Percentiles rank a stretch among this genome's conserved stretches.
Evolutionary conservation across 495 filamentous ascomycete genomes (phyloP).

Genomic region (Aspergillus indologenus): DNA sequence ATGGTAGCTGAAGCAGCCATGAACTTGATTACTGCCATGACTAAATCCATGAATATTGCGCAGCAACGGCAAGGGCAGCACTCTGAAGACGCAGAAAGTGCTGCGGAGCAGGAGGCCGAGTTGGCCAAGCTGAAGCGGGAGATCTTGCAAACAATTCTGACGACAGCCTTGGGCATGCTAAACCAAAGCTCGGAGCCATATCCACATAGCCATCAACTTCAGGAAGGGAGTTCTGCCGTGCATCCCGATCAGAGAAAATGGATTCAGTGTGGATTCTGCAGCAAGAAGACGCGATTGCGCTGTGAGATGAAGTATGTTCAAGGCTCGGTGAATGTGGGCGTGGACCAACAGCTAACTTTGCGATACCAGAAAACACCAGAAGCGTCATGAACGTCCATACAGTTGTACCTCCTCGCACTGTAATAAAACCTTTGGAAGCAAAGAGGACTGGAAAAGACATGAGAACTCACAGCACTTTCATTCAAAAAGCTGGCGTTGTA

Average conservation of each 20-base stretch:
- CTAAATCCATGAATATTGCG: constrained; percentile 35
- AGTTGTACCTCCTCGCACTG: constrained; percentile 79
- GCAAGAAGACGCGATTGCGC: constrained; percentile 52
- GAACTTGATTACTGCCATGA: constrained; percentile 38
- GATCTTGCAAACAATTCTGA: constrained; percentile 35
- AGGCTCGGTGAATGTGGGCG: not conserved
- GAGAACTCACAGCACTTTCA: constrained; percentile 84
- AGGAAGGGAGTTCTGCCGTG: constrained; percentile 10
- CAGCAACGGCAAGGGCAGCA: constrained; percentile 27
- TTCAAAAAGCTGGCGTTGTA: constrained; percentile 75
- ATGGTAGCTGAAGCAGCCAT: constrained; percentile 33
- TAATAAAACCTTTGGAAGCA: constrained; percentile 79
- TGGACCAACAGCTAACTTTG: not conserved
- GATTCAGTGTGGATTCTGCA: constrained; percentile 52
- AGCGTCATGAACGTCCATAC: constrained; percentile 83
- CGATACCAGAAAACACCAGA: constrained; percentile 72
- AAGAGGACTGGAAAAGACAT: constrained; percentile 96
- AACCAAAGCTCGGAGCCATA: not conserved
- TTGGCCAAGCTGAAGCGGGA: constrained; percentile 34
- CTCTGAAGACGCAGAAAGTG: constrained; percentile 26
- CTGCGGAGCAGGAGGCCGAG: constrained; percentile 20
- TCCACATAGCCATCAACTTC: not conserved
- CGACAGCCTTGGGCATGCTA: constrained; percentile 31
- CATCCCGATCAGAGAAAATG: constrained; percentile 33
- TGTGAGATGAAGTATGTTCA: constrained; percentile 69